Base-by-base conservation (phyloP, 768 basidiomycete genomes). In the Cystofilobasidium bisporidii region DNA sequence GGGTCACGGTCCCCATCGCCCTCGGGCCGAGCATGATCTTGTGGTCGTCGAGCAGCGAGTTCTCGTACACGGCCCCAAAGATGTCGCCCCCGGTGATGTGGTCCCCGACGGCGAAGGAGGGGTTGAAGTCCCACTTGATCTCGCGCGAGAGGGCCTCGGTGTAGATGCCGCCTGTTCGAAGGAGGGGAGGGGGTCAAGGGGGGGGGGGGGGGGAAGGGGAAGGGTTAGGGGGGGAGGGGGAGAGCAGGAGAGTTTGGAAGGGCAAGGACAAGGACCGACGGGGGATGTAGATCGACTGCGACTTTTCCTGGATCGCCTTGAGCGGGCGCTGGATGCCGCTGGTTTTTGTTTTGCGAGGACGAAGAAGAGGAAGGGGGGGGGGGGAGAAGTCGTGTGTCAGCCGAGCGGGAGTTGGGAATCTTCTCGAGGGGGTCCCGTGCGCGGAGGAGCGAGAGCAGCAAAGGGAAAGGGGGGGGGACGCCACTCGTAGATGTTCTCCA, bases 281-380 rank as follows among this genome's bases (percentile, higher is more conserved):
- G 43, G 96, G 96, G 70, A 99, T 98, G 79, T 99, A 99, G 74
- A 99, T 99, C n/a, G 91, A 96, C 74, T 97, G 88, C 55, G 96
- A 97, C 48, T 89, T 82, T 75, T 96, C 90, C 84, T 92, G 91
- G 72, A 99, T 99, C 41, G 88, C 85, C 86, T 82, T 80, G 45
- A 80, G 74, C 84, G 75, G 74, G 26, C 75, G 75, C 45, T 76
- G 75, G 59, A 75, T 75, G 55, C 72, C 72, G 61, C 68, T 69
- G 50, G 10, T 28, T n/a, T n/a, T n/a, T n/a, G n/a, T n/a, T n/a
- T n/a, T 36, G 36, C 36, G 36, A 36, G 36, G 36, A 36, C 36
- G 36, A 36, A 36, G 12, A 36, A 12, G 5, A 6, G 36, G 36
- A 12, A 12, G 36, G 36, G 36, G 36, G 36, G 36, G 36, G 36